Conservation (phyloP, 768 basidiomycete genomes). For the Lactarius pseudohatsudake region DNA sequence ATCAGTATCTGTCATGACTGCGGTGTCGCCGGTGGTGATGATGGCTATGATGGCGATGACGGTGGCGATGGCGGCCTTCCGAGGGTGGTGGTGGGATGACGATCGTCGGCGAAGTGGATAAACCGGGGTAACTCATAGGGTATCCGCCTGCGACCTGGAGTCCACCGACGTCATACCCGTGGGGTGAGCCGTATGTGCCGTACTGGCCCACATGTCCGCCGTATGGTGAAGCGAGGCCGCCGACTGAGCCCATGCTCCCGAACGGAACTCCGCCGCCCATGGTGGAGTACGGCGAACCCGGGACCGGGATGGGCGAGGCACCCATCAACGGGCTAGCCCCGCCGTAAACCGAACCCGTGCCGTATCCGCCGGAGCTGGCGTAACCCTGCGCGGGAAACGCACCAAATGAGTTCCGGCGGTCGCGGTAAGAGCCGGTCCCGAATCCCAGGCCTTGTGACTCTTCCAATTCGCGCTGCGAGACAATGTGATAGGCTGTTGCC, state of each 20-base stretch:
- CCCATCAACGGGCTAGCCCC: background rate
- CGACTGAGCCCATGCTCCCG: background rate
- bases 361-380: constrained; percentile 11
- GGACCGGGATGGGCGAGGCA: background rate
- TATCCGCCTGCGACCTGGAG: background rate
- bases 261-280: background rate
- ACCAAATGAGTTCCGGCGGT: constrained; percentile 18
- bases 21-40: constrained; percentile 26
- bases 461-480: constrained; percentile 19
- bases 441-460: constrained; percentile 4
- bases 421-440: constrained; percentile 16
- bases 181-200: background rate
- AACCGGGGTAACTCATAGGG: constrained; percentile 8
- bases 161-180: constrained; percentile 13
- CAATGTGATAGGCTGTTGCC: constrained; percentile 20
- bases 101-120: background rate
- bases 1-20: constrained; percentile 23
- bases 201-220: constrained; percentile 10
- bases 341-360: background rate
- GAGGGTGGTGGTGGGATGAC: background rate
- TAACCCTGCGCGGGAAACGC: constrained; percentile 7
- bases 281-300: constrained; percentile 6
- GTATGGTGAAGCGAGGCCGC: constrained; percentile 14
- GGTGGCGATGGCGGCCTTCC: constrained; percentile 1
- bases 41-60: constrained; percentile 6